Evolutionary conservation across 768 basidiomycete genomes (phyloP).

Genomic region (Hypholoma fasciculare): DNA sequence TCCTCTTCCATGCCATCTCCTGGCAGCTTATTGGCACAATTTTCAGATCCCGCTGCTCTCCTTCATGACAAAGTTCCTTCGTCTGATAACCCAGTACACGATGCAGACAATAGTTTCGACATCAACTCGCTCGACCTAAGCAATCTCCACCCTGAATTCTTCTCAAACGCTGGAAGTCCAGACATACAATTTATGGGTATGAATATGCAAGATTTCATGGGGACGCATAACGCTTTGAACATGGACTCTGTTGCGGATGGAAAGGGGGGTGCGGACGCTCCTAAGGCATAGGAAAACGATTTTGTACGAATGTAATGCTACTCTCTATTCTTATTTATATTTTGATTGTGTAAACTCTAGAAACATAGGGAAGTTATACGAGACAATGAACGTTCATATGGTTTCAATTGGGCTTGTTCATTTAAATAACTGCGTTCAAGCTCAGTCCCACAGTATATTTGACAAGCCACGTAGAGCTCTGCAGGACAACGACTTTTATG

Average conservation of each 20-base stretch:
- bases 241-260: constrained; percentile 32
- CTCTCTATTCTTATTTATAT: neutral
- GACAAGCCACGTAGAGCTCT: too few species aligned
- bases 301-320: neutral
- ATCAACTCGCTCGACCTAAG: constrained; percentile 28
- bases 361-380: too few species aligned
- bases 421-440: too few species aligned
- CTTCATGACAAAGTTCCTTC: constrained; percentile 23
- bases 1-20: constrained; percentile 36
- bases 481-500: too few species aligned
- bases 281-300: neutral
- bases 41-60: constrained; percentile 31
- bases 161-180: constrained; percentile 31
- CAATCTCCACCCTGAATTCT: constrained; percentile 42
- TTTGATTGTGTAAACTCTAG: neutral
- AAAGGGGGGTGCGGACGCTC: constrained; percentile 14
- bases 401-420: too few species aligned
- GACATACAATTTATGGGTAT: constrained; percentile 43
- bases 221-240: constrained; percentile 7
- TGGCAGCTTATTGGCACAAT: constrained; percentile 42
- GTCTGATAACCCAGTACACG: constrained; percentile 22
- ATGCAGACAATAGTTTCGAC: constrained; percentile 41
- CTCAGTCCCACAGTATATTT: too few species aligned
- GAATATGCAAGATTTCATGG: constrained; percentile 58
- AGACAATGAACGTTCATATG: too few species aligned